phyloP scores from a whole-genome alignment of 2,329 filamentous ascomycete species.

The Chrysoporthe deuterocubensis region DNA sequence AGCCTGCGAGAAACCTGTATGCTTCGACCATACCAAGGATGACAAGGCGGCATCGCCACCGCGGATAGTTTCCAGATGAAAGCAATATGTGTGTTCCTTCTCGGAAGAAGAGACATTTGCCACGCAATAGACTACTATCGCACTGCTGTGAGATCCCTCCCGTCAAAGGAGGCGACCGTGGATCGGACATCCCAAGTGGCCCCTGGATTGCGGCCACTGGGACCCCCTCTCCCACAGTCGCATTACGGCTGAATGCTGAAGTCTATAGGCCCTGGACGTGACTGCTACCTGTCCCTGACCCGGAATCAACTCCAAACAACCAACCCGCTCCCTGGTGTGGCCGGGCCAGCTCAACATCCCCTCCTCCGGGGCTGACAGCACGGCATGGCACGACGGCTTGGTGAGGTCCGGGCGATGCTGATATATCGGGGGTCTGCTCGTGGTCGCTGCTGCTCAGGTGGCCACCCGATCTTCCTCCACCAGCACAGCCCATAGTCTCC shows the following conservation, averaged over 20 bases:
- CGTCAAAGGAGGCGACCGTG: not conserved
- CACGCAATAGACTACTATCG: not conserved
- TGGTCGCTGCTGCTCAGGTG: not conserved
- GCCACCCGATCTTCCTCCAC: not conserved
- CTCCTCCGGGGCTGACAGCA: not conserved
- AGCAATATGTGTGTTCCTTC: not conserved
- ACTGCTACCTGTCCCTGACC: not conserved
- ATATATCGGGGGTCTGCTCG: not conserved
- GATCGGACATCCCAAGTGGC: not conserved
- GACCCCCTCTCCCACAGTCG: not conserved
- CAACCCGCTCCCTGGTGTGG: not conserved
- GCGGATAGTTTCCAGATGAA: not conserved
- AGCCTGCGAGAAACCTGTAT: no score
- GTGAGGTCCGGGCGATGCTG: not conserved
- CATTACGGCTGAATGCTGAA: slow-evolving; percentile 13
- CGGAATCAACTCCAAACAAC: slow-evolving; percentile 6
- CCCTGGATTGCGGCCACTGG: no score
- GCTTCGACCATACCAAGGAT: not conserved
- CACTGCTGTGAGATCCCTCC: not conserved
- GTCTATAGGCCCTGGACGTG: not conserved
- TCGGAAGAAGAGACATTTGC: not conserved
- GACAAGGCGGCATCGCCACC: not conserved
- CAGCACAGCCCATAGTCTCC: not conserved
- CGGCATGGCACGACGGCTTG: not conserved
- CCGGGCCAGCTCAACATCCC: not conserved